These are phyloP conservation scores for Fraxinus xanthoxyloides DNA, from an alignment of 305 asterid genomes.

Conservation along the genomic window DNA sequence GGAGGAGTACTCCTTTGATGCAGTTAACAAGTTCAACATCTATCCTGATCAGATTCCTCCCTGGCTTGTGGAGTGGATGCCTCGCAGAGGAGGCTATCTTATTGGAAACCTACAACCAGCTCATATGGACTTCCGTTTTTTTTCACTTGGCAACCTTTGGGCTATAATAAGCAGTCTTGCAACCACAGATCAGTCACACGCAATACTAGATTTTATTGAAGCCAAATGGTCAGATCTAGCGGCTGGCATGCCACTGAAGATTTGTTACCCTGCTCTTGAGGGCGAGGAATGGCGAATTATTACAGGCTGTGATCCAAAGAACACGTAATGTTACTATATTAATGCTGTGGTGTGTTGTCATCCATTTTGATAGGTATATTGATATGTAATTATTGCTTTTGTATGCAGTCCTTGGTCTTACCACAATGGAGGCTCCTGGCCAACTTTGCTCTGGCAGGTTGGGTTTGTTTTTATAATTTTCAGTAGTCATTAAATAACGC, in stretches of 20 bases:
- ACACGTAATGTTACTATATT: conserved; percentile 55
- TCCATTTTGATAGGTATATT: conserved; percentile 1
- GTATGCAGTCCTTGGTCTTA: conserved; percentile 96
- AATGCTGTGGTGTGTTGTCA: neutral
- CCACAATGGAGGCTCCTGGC: conserved; percentile 98
- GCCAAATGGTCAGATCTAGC: conserved; percentile 88
- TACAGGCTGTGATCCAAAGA: conserved; percentile 92
- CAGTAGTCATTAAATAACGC: neutral
- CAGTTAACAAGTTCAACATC: conserved; percentile 91
- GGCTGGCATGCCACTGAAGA: conserved; percentile 85
- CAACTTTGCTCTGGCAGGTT: conserved; percentile 97
- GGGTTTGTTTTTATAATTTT: neutral
- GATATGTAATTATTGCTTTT: conserved; percentile 14
- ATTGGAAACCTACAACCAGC: conserved; percentile 97
- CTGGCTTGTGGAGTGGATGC: conserved; percentile 98
- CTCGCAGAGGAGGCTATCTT: conserved; percentile 78
- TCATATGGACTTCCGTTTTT: conserved; percentile 97
- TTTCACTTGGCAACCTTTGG: conserved; percentile 90
- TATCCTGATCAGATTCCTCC: conserved; percentile 97
- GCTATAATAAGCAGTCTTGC: conserved; percentile 75
- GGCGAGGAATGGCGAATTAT: conserved; percentile 89
- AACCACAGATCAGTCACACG: conserved; percentile 81
- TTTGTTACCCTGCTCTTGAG: conserved; percentile 89
- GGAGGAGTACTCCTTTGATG: conserved; percentile 92
- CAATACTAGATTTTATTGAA: conserved; percentile 80